These are phyloP conservation scores for Mycosphaerella arachidis DNA, from an alignment of 2,329 filamentous ascomycete species.

Conservation along the genomic window DNA sequence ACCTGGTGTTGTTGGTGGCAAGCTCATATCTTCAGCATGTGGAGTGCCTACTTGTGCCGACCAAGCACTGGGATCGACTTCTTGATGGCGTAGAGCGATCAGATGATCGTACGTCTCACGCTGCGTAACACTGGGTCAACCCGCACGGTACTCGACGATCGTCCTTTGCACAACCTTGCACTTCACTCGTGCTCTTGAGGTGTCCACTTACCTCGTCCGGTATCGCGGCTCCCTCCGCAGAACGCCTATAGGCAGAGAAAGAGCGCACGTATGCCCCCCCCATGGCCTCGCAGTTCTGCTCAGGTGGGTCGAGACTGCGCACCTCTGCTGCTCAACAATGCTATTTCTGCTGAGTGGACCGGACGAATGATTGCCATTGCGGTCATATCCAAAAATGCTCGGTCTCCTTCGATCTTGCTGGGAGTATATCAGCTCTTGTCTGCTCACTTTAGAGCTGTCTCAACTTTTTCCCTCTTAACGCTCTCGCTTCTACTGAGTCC, in stretches of 20 bases:
- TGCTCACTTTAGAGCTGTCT: background rate
- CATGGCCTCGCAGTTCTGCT: background rate
- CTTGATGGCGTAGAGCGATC: background rate
- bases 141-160: slow-evolving; percentile 7
- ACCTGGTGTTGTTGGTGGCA: background rate
- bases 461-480: background rate
- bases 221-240: slow-evolving; percentile 1
- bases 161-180: background rate
- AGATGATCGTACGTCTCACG: background rate
- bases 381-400: background rate
- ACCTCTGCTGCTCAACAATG: background rate
- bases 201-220: background rate
- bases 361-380: background rate
- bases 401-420: background rate
- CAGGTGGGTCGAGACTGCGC: slow-evolving; percentile 1
- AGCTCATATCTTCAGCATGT: background rate
- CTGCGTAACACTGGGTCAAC: slow-evolving; percentile 1
- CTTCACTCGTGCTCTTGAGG: background rate
- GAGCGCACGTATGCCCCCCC: background rate
- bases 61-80: slow-evolving; percentile 2
- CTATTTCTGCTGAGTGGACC: slow-evolving; percentile 1
- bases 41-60: slow-evolving; percentile 2
- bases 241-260: slow-evolving; percentile 4
- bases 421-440: background rate
- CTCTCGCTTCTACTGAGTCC: slow-evolving; percentile 5